Evolutionary conservation across 805 yeast genomes (phyloP).

Genomic region (Candida mattraensis): DNA sequence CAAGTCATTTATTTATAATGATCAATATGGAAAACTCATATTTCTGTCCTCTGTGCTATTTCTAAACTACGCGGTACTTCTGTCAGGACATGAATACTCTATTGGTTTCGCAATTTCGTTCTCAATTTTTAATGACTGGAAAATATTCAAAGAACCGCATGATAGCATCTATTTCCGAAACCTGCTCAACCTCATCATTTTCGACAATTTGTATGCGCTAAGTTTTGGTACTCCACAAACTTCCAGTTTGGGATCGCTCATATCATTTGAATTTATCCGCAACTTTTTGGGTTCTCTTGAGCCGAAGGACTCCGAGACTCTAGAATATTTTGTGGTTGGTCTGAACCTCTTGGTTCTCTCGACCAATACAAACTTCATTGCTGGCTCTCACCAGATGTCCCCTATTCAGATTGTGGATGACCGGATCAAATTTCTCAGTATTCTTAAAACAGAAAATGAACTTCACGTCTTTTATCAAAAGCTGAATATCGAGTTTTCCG

Average conservation of each 20-base stretch:
- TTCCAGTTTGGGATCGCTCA: slow-evolving; percentile 22
- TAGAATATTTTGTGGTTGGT: slow-evolving; percentile 28
- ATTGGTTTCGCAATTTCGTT: slow-evolving; percentile 54
- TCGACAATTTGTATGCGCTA: slow-evolving; percentile 54
- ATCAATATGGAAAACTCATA: slow-evolving; percentile 30
- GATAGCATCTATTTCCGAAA: slow-evolving; percentile 31
- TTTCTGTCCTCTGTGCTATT: slow-evolving; percentile 41
- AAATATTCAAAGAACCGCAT: slow-evolving; percentile 39
- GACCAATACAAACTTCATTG: slow-evolving; percentile 16
- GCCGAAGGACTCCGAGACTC: slow-evolving; percentile 10
- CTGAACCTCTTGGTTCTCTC: slow-evolving; percentile 24
- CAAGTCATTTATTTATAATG: slow-evolving; percentile 30
- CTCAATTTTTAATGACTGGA: slow-evolving; percentile 58
- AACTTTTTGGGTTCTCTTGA: slow-evolving; percentile 17
- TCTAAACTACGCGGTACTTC: slow-evolving; percentile 54
- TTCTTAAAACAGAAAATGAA: slow-evolving; percentile 26
- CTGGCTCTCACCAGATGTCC: slow-evolving; percentile 15
- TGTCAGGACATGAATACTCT: slow-evolving; percentile 61
- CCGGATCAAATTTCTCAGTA: slow-evolving; percentile 27
- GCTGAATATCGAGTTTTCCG: slow-evolving; percentile 5
- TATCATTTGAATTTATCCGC: slow-evolving; percentile 19
- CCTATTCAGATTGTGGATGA: slow-evolving; percentile 17
- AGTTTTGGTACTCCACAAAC: slow-evolving; percentile 45
- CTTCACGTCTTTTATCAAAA: slow-evolving; percentile 16
- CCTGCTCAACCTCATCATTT: slow-evolving; percentile 44